Evolutionary conservation across 2,329 filamentous ascomycete species (phyloP).

Genomic region (Ilyonectria robusta): DNA sequence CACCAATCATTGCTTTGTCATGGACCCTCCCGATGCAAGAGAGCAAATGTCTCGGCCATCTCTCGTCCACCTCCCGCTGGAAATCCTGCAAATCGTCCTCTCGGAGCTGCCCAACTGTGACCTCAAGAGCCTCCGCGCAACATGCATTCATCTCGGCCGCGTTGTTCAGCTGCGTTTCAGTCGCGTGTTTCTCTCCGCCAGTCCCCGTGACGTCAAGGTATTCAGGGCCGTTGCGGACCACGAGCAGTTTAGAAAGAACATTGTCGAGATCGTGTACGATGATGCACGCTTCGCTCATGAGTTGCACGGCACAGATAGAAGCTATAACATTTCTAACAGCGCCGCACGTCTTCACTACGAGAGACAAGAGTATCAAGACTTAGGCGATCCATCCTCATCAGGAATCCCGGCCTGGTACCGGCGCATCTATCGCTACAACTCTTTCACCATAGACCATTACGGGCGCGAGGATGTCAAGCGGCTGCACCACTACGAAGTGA

Average conservation of each 20-base stretch:
- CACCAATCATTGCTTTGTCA: constrained; percentile 2
- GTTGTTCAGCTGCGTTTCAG: constrained; percentile 3
- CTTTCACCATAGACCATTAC: background rate
- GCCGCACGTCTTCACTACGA: background rate
- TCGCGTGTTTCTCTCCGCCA: constrained; percentile 4
- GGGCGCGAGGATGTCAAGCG: background rate
- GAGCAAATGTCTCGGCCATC: background rate
- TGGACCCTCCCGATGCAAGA: background rate
- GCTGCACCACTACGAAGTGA: constrained; percentile 1
- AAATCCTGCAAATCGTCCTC: background rate
- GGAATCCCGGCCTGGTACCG: constrained; percentile 1
- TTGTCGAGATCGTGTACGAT: constrained; percentile 7
- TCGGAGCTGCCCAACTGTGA: background rate
- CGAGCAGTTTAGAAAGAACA: background rate
- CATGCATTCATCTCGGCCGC: background rate
- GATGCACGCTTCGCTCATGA: constrained; percentile 4
- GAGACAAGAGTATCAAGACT: constrained; percentile 2
- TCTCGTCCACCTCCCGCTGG: constrained; percentile 2
- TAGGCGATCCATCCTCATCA: background rate
- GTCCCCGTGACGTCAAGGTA: background rate
- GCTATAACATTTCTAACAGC: background rate
- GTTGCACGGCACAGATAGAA: background rate
- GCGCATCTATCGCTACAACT: constrained; percentile 4
- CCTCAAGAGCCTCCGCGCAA: constrained; percentile 2
- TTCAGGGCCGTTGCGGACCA: constrained; percentile 5